Evolutionary conservation across 164 flowering plant genomes (phyloP), one percentile per base, ranked within the genome.

Genomic region (Taxillus chinensis): DNA sequence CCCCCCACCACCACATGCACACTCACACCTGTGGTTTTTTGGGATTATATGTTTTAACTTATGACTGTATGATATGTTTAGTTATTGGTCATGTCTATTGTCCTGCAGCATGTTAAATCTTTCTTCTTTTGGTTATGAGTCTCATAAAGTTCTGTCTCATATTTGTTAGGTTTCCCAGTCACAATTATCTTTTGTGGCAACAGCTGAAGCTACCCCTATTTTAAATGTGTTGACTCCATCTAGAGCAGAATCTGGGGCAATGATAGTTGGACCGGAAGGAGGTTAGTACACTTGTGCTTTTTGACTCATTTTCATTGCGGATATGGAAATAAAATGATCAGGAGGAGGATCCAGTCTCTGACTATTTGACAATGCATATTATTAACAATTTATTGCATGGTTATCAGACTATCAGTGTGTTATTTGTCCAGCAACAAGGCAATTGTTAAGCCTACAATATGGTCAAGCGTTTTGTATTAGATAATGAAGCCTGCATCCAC

Each of bases 241-340:
- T 17, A 69, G 61, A 60, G 67, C 49, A 55, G 77, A 78, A 67
- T 54, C 84, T 43, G 96, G 96, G 55, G 53, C 83, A 46, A 71
- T 90, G 14, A 81, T 92, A 42, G 67, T 90, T 71, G 98, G 96
- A 61, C 98, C 98, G 41, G 98, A 92, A 84, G 98, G 98, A 45
- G 96, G 96, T 92, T 67, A 76, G 88, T 74, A 61, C 15, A 27
- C 46, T 17, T 64, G 10, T 43, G 46, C 46, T 6, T 6, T 43
- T 9, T 43, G 46, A 43, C 46, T 43, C 46, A 43, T 43, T 9
- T 43, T 6, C 7, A 43, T 43, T 9, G 1, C 46, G 7, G 46
- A 43, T 6, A 43, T 43, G 46, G 45, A 6, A 43, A 43, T 43
- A 43, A 6, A 27, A 27, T 27, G 27, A 27, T 2, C 27, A 27